Base-by-base conservation (phyloP, 2,329 filamentous ascomycete species). In the Colletotrichum theobromicola region DNA sequence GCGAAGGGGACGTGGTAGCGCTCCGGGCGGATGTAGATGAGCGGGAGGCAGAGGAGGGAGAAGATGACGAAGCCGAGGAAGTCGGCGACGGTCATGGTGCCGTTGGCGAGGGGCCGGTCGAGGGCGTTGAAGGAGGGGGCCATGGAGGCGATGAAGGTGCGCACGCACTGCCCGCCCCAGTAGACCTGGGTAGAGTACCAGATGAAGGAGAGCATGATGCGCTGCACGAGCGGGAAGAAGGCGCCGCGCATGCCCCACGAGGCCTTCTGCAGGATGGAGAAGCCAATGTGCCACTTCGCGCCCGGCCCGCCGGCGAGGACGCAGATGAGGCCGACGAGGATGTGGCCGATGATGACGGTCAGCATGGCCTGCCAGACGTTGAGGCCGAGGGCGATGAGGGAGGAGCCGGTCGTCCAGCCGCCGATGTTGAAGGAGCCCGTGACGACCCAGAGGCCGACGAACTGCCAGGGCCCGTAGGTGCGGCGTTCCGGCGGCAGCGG, bases 381-480 rank as follows among this genome's bases (percentile, higher is more conserved):
- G 16, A 80, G 77, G 6, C 79, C 78, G 2, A 80, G 77, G 3
- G 79, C 79, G 61, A 81, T 80, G 24, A 81, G 71, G 4, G 77
- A 79, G 5, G 79, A 81, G 2, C 81, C 81, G 0, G 80, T 82
- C 6, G 80, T 80, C 81, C 81, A 82, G 24, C 81, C 81, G 34
- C 81, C 81, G 5, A 82, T 79, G 57, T 82, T 82, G 72, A 82
- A 82, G 2, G 81, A 83, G 7, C 81, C 81, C 1, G 81, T 82
- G 32, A 82, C 77, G 75, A 82, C 78, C 81, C 81, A 82, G 2
- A 82, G 78, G 13, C 79, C 79, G 18, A 82, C 78, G 68, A 82
- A 82, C 35, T 81, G 76, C 80, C 80, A 81, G 0, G 80, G 80
- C 1, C 81, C 81, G 71, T 82, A 82, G 2, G 79, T 81, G 15